Conservation (phyloP, 2,329 filamentous ascomycete species). For the Lasiodiplodia sp. region DNA sequence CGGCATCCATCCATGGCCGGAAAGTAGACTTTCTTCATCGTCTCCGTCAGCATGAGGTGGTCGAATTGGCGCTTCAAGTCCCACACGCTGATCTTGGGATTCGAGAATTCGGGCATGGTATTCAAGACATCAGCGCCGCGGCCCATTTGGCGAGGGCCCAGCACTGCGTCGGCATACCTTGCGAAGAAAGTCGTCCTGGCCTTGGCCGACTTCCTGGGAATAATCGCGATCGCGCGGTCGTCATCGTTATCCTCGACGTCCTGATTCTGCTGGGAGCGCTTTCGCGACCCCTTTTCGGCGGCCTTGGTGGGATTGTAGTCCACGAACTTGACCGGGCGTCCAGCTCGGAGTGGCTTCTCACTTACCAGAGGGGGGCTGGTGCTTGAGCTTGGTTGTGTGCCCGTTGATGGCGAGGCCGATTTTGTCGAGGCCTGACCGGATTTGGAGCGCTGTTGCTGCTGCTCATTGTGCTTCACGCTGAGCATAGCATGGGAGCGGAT, state of each 20-base stretch:
- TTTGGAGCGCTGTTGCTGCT: conserved; percentile 21
- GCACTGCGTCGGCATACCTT: conserved; percentile 22
- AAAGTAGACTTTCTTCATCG: conserved; percentile 17
- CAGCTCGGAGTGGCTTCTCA: neutral
- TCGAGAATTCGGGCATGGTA: conserved; percentile 25
- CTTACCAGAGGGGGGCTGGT: neutral
- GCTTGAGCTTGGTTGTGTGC: conserved; percentile 4
- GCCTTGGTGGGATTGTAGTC: conserved; percentile 23
- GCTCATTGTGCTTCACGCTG: conserved; percentile 27
- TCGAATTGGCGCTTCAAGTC: conserved; percentile 29
- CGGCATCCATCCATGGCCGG: conserved; percentile 29
- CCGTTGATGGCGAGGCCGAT: neutral
- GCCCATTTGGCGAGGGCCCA: conserved; percentile 16
- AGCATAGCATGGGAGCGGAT: conserved; percentile 31
- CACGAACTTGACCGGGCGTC: conserved; percentile 24
- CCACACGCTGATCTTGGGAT: conserved; percentile 30
- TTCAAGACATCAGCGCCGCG: conserved; percentile 19
- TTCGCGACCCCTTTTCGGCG: conserved; percentile 17
- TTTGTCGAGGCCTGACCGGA: conserved; percentile 1
- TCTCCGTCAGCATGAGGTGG: conserved; percentile 15
- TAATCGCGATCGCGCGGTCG: conserved; percentile 6
- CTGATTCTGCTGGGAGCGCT: conserved; percentile 11
- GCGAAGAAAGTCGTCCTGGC: conserved; percentile 19
- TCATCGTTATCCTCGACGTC: conserved; percentile 9
- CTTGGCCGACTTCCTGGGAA: conserved; percentile 9